phyloP scores from a whole-genome alignment of 176 grass and related monocot species.

The Thalia dealbata region DNA sequence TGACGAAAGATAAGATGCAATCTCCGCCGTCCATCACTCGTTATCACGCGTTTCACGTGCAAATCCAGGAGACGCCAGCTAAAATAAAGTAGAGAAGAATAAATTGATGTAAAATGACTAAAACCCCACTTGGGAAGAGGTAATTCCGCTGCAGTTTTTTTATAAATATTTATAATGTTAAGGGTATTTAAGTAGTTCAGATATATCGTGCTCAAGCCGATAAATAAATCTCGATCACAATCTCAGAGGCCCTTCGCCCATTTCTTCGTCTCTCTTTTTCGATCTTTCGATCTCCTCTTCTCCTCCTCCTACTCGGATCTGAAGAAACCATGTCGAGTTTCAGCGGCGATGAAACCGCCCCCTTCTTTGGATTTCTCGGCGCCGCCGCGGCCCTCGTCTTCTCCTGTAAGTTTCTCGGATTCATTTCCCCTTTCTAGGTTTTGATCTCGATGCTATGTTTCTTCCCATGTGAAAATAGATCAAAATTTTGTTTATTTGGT shows the following conservation, averaged over 20 bases:
- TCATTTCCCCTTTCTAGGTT: background rate
- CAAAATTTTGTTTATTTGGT: background rate
- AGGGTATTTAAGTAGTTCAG: background rate
- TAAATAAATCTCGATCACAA: background rate
- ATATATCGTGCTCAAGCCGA: background rate
- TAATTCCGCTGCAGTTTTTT: background rate
- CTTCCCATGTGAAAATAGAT: background rate
- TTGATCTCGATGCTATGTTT: background rate
- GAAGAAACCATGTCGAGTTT: constrained; percentile 14
- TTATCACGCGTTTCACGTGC: background rate
- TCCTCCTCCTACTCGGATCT: background rate
- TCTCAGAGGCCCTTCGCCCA: background rate
- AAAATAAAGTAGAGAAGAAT: background rate
- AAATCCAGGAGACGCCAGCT: background rate
- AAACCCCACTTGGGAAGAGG: background rate
- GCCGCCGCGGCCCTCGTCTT: constrained; percentile 92
- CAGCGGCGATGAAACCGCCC: constrained; percentile 96
- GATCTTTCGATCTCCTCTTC: background rate
- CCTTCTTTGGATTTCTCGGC: constrained; percentile 99
- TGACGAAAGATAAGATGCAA: too few species aligned
- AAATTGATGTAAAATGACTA: background rate
- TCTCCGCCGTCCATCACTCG: background rate
- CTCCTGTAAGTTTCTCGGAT: constrained; percentile 47
- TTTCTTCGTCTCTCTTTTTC: background rate
- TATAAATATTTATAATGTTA: background rate